These are phyloP conservation scores for Tuber aestivum DNA, from an alignment of 495 filamentous ascomycete genomes.

Conservation along the genomic window DNA sequence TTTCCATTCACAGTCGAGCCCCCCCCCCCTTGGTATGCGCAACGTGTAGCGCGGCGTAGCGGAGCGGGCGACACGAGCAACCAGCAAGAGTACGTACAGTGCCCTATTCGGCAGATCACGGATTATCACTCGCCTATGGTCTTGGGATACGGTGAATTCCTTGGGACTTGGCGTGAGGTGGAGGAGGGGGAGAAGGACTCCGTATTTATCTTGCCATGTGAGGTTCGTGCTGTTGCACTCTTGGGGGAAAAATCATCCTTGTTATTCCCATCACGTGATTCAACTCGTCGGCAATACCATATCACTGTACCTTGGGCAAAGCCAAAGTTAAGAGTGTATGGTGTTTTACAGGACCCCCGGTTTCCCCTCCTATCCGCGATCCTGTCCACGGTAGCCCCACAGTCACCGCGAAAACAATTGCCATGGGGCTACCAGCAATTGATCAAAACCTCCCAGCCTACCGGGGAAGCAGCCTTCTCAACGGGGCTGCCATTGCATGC, in stretches of 20 bases:
- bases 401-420: not conserved
- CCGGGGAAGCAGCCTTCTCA: slow-evolving; percentile 20
- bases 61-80: too few relatives aligned
- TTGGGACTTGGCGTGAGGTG: not conserved
- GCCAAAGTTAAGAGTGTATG: not conserved
- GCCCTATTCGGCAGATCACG: not conserved
- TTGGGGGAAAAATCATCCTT: not conserved
- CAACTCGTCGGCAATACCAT: not conserved
- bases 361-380: not conserved
- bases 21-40: not conserved
- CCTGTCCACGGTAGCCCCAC: not conserved
- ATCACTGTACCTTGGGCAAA: too few relatives aligned
- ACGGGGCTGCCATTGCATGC: not conserved
- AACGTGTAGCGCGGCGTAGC: not conserved
- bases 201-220: not conserved
- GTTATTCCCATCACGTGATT: not conserved
- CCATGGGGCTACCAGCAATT: not conserved
- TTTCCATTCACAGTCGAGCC: too few relatives aligned
- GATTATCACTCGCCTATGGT: not conserved
- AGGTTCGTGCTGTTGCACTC: not conserved
- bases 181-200: not conserved
- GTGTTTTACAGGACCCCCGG: not conserved
- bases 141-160: not conserved
- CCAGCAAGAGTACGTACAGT: too few relatives aligned
- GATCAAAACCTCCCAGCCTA: not conserved